Evolutionary conservation across 2,329 filamentous ascomycete species (phyloP).

Genomic region (Microdochium trichocladiopsis): DNA sequence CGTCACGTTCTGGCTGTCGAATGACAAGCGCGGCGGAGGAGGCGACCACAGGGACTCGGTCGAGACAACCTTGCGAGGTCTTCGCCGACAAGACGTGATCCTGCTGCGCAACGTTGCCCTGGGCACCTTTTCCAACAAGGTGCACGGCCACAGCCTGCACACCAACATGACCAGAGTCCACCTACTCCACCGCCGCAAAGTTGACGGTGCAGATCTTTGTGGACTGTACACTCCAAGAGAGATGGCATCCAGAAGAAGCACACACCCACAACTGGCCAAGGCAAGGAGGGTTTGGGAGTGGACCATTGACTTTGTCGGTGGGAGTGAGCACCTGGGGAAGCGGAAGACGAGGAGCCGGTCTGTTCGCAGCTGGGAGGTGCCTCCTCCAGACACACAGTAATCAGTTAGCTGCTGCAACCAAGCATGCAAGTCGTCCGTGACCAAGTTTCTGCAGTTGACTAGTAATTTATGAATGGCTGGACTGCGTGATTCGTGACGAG

Average conservation of each 20-base stretch:
- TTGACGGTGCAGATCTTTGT: conserved; percentile 41
- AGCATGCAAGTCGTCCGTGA: no score
- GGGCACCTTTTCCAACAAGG: conserved; percentile 64
- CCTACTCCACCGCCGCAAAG: conserved; percentile 52
- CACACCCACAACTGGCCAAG: conserved; percentile 51
- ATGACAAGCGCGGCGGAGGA: conserved; percentile 25
- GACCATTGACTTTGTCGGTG: conserved; percentile 63
- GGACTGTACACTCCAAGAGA: conserved; percentile 51
- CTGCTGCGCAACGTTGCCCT: conserved; percentile 75
- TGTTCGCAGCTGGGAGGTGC: conserved; percentile 21
- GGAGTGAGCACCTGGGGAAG: conserved; percentile 17
- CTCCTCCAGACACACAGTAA: conserved; percentile 21
- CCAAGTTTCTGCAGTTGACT: no score
- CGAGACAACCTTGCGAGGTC: conserved; percentile 16
- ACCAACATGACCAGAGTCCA: conserved; percentile 63
- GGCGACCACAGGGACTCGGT: conserved; percentile 4
- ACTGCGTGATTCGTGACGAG: no score
- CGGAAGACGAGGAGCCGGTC: conserved; percentile 16
- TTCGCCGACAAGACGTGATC: conserved; percentile 70
- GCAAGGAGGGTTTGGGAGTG: conserved; percentile 65
- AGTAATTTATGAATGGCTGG: no score
- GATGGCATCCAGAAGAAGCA: conserved; percentile 27
- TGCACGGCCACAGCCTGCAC: conserved; percentile 79
- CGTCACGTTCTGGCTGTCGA: conserved; percentile 73
- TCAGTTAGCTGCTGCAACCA: no score